phyloP scores from a whole-genome alignment of 169 alveolate genomes.

The Amoebophrya sp. region DNA sequence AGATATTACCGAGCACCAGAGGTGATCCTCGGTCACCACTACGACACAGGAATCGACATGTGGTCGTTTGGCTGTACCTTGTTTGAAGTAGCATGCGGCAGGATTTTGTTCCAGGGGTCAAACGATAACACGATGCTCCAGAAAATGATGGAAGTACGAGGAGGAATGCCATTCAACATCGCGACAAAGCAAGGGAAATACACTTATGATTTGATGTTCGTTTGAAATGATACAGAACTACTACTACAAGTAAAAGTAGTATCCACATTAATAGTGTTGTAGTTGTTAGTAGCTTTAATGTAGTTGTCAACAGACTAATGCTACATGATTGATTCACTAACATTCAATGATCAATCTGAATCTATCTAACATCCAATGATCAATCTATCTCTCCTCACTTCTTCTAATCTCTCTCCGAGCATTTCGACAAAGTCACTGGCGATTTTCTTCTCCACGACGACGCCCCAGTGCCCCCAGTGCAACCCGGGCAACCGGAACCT shows the following conservation, averaged over 20 bases:
- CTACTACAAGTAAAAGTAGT: too few species aligned
- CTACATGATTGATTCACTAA: too few species aligned
- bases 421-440: background rate
- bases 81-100: constrained; percentile 94
- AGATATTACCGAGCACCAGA: constrained; percentile 98
- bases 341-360: too few species aligned
- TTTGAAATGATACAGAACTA: too few species aligned
- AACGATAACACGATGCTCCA: background rate
- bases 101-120: constrained; percentile 77
- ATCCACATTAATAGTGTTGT: too few species aligned
- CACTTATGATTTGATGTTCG: too few species aligned
- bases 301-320: too few species aligned
- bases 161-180: background rate
- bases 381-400: too few species aligned
- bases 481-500: background rate
- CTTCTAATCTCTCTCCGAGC: too few species aligned
- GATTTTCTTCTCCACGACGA: background rate
- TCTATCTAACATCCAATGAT: too few species aligned
- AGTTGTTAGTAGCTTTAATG: too few species aligned
- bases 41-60: constrained; percentile 82
- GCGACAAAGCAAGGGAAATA: too few species aligned
- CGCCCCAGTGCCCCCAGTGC: background rate
- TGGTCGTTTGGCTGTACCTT: constrained; percentile 94
- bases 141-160: background rate
- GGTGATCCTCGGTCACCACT: constrained; percentile 83